These are phyloP conservation scores for Populus nigra DNA, from an alignment of 345 rosid genomes.

Conservation along the genomic window DNA sequence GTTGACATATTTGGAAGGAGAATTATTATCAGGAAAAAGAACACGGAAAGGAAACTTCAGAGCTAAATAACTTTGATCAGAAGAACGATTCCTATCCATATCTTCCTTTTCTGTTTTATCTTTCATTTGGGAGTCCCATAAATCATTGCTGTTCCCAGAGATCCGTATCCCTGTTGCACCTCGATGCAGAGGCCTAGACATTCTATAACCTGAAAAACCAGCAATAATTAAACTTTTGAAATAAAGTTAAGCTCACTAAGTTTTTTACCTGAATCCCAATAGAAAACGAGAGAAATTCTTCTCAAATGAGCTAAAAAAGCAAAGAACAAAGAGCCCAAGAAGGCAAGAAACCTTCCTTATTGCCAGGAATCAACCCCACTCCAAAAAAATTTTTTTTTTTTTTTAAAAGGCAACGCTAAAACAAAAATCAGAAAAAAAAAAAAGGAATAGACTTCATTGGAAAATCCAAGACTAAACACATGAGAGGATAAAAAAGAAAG, in stretches of 20 bases:
- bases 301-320: not conserved
- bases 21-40: constrained; percentile 43
- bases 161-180: constrained; percentile 59
- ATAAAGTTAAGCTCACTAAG: not conserved
- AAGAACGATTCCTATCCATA: constrained; percentile 51
- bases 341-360: no score
- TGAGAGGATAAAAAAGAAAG: not conserved
- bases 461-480: constrained; percentile 11
- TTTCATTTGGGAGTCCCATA: constrained; percentile 73
- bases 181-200: constrained; percentile 83
- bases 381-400: not conserved
- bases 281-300: not conserved
- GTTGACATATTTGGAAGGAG: constrained; percentile 55
- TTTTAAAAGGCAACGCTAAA: not conserved
- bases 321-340: not conserved
- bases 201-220: constrained; percentile 41
- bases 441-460: not conserved
- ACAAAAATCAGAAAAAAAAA: not conserved
- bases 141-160: constrained; percentile 58
- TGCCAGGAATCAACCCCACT: not conserved
- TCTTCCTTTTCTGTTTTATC: constrained; percentile 72
- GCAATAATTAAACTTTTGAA: not conserved
- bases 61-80: constrained; percentile 43
- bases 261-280: not conserved
- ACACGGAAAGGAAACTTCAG: constrained; percentile 59